phyloP scores from a whole-genome alignment of 179 eudicot species.

The Corrigiola litoralis region DNA sequence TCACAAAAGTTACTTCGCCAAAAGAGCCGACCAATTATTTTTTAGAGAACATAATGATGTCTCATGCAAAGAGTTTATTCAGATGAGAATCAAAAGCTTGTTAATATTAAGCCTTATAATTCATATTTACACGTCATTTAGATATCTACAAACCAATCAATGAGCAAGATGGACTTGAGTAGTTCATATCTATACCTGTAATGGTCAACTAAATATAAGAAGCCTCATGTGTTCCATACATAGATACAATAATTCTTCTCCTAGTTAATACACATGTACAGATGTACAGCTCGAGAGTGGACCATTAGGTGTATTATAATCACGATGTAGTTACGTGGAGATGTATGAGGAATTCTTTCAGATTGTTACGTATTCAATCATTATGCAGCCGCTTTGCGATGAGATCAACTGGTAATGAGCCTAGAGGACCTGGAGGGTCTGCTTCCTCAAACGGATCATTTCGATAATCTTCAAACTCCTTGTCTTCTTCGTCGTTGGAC shows the following conservation, averaged over 20 bases:
- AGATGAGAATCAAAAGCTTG: too few species aligned
- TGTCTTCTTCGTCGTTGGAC: conserved; percentile 22
- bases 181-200: too few species aligned
- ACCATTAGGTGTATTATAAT: background rate
- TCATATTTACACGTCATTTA: background rate
- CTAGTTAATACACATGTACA: too few species aligned
- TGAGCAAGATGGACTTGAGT: too few species aligned
- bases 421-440: conserved; percentile 36
- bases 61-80: too few species aligned
- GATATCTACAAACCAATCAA: background rate
- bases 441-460: conserved; percentile 33
- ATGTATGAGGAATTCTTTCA: background rate
- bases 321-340: background rate
- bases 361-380: background rate
- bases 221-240: too few species aligned
- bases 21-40: too few species aligned
- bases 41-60: too few species aligned
- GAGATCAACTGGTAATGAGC: conserved; percentile 65
- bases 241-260: too few species aligned
- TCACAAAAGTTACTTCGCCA: too few species aligned
- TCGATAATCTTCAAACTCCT: conserved; percentile 24
- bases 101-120: too few species aligned
- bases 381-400: conserved; percentile 32
- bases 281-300: background rate
- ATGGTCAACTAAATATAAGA: too few species aligned